Conservation (phyloP, 345 rosid genomes). For the Salix arbutifolia region DNA sequence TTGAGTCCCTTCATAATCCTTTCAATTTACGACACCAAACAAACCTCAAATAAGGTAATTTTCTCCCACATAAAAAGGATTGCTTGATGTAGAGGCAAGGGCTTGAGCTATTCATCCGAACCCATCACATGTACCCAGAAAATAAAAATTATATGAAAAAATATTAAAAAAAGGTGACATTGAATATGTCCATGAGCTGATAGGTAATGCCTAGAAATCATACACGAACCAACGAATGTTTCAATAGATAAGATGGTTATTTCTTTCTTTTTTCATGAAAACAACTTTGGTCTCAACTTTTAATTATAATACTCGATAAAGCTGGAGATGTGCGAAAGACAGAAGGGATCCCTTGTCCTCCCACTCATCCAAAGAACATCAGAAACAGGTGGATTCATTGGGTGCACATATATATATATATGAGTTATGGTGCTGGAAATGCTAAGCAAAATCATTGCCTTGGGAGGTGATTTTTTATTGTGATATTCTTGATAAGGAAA, state of each 20-base stretch:
- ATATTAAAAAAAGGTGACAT: not conserved
- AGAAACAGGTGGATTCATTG: not conserved
- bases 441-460: not conserved
- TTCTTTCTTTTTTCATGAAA: not conserved
- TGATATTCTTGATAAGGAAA: not conserved
- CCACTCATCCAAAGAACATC: conserved; percentile 17
- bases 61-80: not conserved
- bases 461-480: not conserved
- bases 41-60: not conserved
- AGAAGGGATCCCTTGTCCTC: conserved; percentile 30
- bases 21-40: not conserved
- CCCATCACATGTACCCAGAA: not conserved
- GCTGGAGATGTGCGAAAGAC: conserved; percentile 27
- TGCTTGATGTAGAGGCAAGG: conserved; percentile 24
- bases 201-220: conserved; percentile 6
- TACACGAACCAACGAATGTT: not conserved
- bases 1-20: not conserved
- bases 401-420: not conserved
- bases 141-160: no score
- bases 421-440: not conserved
- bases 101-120: not conserved
- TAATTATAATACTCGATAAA: conserved; percentile 1
- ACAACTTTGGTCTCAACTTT: not conserved
- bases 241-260: conserved; percentile 5
- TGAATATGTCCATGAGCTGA: not conserved